Conservation (phyloP, 163 green algal species). For the Chlorella variabilis region DNA sequence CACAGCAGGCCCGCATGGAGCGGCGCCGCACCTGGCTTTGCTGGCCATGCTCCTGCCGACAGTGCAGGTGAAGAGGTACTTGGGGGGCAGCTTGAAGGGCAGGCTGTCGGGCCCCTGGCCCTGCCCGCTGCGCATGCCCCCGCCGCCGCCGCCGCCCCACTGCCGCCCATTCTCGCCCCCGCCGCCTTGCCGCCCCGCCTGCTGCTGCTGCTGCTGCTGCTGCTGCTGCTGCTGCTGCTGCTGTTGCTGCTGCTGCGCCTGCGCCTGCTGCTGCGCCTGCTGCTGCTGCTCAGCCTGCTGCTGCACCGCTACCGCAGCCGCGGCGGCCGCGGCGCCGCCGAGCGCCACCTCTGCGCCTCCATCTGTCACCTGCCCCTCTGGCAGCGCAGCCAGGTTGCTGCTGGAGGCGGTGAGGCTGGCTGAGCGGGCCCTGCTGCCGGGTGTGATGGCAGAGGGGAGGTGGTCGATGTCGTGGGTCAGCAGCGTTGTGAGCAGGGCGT, state of each 20-base stretch:
- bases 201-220: not conserved
- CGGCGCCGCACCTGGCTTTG: conserved; percentile 57
- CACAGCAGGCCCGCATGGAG: not conserved
- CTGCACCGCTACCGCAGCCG: not conserved
- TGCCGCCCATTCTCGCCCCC: conserved; percentile 29
- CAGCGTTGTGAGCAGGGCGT: conserved; percentile 2
- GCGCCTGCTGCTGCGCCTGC: conserved; percentile 8
- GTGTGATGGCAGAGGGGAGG: conserved; percentile 27
- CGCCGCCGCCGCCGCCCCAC: not conserved
- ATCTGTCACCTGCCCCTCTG: conserved; percentile 1
- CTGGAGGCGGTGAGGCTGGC: not conserved
- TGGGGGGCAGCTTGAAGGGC: conserved; percentile 66
- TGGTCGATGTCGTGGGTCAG: conserved; percentile 18
- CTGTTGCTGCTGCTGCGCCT: not conserved
- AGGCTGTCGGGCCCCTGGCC: conserved; percentile 14
- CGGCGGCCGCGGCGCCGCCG: not conserved
- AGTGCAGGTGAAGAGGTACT: conserved; percentile 87
- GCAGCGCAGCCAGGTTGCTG: not conserved
- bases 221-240: not conserved
- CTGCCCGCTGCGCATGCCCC: too few relatives aligned
- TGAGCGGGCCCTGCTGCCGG: not conserved
- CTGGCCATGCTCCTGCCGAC: conserved; percentile 72
- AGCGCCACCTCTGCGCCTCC: not conserved
- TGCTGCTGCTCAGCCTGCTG: not conserved
- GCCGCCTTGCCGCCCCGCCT: not conserved